These are phyloP conservation scores for Fraxinus pennsylvanica DNA, from an alignment of 257 asterid genomes.

Conservation along the genomic window DNA sequence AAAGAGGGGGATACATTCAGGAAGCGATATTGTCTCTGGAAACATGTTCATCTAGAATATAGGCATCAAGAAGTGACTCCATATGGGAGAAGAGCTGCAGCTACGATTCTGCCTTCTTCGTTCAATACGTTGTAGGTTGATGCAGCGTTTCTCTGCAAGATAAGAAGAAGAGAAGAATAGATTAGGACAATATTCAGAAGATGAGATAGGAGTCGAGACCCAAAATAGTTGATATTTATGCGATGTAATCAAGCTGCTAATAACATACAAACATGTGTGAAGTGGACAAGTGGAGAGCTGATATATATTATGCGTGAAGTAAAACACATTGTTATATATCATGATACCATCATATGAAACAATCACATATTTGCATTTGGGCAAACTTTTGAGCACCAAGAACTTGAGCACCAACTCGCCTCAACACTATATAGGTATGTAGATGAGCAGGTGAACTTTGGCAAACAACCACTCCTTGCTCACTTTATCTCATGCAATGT, in stretches of 20 bases:
- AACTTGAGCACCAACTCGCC: neutral
- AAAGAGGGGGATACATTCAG: neutral
- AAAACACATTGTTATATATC: neutral
- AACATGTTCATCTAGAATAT: too few relatives aligned
- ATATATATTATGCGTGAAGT: neutral
- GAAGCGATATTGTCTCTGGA: neutral
- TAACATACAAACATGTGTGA: neutral
- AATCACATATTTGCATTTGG: neutral
- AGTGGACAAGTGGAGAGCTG: neutral
- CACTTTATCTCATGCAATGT: neutral
- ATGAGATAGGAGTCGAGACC: neutral
- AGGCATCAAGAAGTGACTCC: slow-evolving; percentile 54
- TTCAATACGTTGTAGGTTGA: slow-evolving; percentile 63
- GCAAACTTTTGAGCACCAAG: neutral
- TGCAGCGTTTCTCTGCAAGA: slow-evolving; percentile 83
- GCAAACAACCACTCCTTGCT: neutral
- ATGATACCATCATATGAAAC: neutral
- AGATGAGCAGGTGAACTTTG: neutral
- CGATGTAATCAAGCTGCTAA: too few relatives aligned
- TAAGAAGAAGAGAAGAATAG: neutral
- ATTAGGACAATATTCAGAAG: neutral
- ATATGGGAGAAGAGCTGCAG: slow-evolving; percentile 77
- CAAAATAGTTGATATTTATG: too few relatives aligned
- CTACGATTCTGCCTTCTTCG: slow-evolving; percentile 90
- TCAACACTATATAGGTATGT: neutral